These are phyloP conservation scores for Chalciporus sphaerocephalus DNA, from an alignment of 768 basidiomycete genomes.

Conservation along the genomic window DNA sequence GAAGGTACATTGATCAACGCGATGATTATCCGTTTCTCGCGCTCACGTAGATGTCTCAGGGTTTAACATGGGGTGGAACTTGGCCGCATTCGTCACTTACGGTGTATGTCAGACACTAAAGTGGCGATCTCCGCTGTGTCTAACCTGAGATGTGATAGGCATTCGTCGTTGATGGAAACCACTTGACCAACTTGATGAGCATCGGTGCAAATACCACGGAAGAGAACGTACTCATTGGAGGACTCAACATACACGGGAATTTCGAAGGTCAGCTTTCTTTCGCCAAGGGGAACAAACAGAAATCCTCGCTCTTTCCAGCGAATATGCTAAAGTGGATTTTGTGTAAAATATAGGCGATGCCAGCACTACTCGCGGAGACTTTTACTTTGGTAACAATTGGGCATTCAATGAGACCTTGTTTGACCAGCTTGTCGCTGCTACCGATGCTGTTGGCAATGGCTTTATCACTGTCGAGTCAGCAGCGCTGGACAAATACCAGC, in stretches of 20 bases:
- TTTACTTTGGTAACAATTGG: constrained; percentile 24
- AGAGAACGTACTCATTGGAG: constrained; percentile 9
- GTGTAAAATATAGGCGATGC: constrained; percentile 14
- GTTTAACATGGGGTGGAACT: constrained; percentile 23
- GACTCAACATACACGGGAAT: constrained; percentile 22
- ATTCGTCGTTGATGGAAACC: constrained; percentile 26
- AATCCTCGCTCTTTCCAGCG: not conserved
- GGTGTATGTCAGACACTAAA: constrained; percentile 7
- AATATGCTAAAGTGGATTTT: not conserved
- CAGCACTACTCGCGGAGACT: constrained; percentile 24
- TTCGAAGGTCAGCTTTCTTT: constrained; percentile 16
- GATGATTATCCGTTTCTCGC: too few relatives aligned
- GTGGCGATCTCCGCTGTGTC: not conserved
- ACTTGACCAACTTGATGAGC: constrained; percentile 25
- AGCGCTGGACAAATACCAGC: constrained; percentile 15
- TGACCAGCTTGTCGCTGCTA: constrained; percentile 16
- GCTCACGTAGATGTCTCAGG: constrained; percentile 4
- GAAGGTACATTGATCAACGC: constrained; percentile 10
- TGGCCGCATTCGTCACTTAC: constrained; percentile 21
- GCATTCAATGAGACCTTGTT: constrained; percentile 27
- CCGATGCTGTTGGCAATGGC: constrained; percentile 18
- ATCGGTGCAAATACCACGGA: constrained; percentile 23
- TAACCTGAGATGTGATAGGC: constrained; percentile 11
- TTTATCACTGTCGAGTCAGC: constrained; percentile 21
- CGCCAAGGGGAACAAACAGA: not conserved